phyloP scores from a whole-genome alignment of 2,329 filamentous ascomycete genomes.

The Paracoccidioides lutzii region DNA sequence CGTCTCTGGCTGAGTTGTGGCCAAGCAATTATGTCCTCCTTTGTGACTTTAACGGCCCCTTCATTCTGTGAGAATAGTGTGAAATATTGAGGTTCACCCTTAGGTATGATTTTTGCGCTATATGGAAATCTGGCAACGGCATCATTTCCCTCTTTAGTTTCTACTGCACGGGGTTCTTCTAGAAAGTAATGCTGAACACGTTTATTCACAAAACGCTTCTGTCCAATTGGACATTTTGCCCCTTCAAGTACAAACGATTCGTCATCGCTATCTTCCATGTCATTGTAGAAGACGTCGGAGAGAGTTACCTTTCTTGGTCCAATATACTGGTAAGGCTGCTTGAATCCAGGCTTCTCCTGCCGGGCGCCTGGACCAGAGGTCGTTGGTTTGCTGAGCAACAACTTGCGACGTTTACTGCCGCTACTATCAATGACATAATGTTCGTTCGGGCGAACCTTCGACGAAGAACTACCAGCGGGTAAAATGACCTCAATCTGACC shows the following conservation, averaged over 20 bases:
- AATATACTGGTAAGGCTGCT: not conserved
- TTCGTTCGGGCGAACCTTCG: constrained; percentile 13
- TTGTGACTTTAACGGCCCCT: constrained; percentile 15
- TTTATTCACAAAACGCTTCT: constrained; percentile 21
- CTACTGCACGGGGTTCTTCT: constrained; percentile 15
- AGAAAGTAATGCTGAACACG: constrained; percentile 17
- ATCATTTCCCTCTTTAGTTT: constrained; percentile 10
- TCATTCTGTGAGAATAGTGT: constrained; percentile 19
- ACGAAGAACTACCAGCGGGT: not conserved
- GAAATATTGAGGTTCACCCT: constrained; percentile 13
- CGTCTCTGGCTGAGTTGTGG: constrained; percentile 14
- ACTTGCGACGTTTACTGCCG: constrained; percentile 21
- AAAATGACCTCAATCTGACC: not conserved
- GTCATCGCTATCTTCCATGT: constrained; percentile 17
- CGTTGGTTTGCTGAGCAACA: constrained; percentile 11
- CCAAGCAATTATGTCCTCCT: constrained; percentile 19
- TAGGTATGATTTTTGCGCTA: constrained; percentile 6
- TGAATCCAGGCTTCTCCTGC: not conserved
- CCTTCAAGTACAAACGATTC: constrained; percentile 16
- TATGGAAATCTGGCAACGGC: constrained; percentile 21
- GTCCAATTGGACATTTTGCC: constrained; percentile 15
- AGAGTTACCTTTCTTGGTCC: constrained; percentile 18
- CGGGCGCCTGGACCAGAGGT: not conserved
- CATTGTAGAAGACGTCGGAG: constrained; percentile 33
- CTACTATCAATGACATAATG: constrained; percentile 14